phyloP scores from a whole-genome alignment of 805 yeast species.

The Cyberlindnera misumaiensis region DNA sequence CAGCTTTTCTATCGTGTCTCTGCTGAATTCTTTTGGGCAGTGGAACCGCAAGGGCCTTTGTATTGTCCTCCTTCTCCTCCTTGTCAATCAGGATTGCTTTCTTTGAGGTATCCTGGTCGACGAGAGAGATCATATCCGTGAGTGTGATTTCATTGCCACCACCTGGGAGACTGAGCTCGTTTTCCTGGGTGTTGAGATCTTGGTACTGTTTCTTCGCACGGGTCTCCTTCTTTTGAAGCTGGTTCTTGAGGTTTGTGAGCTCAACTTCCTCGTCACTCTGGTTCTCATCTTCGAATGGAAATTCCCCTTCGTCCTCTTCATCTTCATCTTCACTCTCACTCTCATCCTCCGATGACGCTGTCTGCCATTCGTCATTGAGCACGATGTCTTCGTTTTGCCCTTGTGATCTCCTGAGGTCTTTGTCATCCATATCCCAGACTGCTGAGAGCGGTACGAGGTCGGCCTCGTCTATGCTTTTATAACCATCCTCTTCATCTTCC shows the following conservation, averaged over 20 bases:
- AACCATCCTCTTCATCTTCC: slow-evolving; percentile 44
- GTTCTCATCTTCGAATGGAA: slow-evolving; percentile 31
- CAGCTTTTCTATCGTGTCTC: slow-evolving; percentile 80
- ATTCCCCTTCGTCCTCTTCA: slow-evolving; percentile 32
- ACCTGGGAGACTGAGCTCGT: slow-evolving; percentile 63
- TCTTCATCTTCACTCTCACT: slow-evolving; percentile 20
- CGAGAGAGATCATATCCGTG: slow-evolving; percentile 68
- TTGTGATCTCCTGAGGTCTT: slow-evolving; percentile 30
- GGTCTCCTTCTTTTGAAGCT: slow-evolving; percentile 30
- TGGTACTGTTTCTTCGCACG: slow-evolving; percentile 42
- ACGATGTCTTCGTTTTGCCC: slow-evolving; percentile 19
- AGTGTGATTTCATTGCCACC: slow-evolving; percentile 53
- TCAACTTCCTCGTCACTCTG: slow-evolving; percentile 47
- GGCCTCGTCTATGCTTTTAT: slow-evolving; percentile 68
- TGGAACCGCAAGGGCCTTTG: slow-evolving; percentile 65
- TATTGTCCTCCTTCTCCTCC: slow-evolving; percentile 28
- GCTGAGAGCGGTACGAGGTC: slow-evolving; percentile 75
- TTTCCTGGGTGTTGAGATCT: slow-evolving; percentile 52
- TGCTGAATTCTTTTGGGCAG: slow-evolving; percentile 81
- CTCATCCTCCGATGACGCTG: slow-evolving; percentile 20
- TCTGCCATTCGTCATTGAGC: slow-evolving; percentile 13
- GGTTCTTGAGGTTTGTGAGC: slow-evolving; percentile 41
- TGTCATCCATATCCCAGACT: slow-evolving; percentile 81
- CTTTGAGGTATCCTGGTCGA: slow-evolving; percentile 41
- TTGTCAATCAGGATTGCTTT: slow-evolving; percentile 42